Evolutionary conservation across 495 filamentous ascomycete species (phyloP).

Genomic region (Copromyces sp.): DNA sequence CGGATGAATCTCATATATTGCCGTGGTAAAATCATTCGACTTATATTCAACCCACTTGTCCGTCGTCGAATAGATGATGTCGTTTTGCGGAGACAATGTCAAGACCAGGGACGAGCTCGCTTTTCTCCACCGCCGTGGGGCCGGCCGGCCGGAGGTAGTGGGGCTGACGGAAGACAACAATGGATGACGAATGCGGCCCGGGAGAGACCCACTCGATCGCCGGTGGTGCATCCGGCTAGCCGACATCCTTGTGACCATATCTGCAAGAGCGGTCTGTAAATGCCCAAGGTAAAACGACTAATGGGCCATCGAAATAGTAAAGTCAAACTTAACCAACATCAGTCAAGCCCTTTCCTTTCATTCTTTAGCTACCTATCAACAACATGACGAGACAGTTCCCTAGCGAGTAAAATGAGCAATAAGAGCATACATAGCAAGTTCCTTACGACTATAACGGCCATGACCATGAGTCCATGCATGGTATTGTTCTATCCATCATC

Average conservation of each 20-base stretch:
- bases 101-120: not conserved
- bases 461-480: too few relatives aligned
- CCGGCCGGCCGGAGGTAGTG: not conserved
- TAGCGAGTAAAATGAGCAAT: too few relatives aligned
- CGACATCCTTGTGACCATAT: not conserved
- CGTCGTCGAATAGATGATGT: not conserved
- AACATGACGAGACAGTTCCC: too few relatives aligned
- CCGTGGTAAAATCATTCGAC: not conserved
- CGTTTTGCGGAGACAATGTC: not conserved
- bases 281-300: too few relatives aligned
- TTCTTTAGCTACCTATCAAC: too few relatives aligned
- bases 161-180: not conserved
- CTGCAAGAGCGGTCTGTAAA: not conserved
- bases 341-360: too few relatives aligned
- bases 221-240: not conserved
- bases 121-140: not conserved
- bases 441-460: too few relatives aligned
- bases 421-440: too few relatives aligned
- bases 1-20: not conserved
- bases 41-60: not conserved
- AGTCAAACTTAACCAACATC: too few relatives aligned
- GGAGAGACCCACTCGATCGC: not conserved
- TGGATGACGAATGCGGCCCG: not conserved
- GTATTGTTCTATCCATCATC: too few relatives aligned
- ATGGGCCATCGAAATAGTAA: too few relatives aligned